Conservation (phyloP, 768 basidiomycete species). For the Austroboletus festivus region DNA sequence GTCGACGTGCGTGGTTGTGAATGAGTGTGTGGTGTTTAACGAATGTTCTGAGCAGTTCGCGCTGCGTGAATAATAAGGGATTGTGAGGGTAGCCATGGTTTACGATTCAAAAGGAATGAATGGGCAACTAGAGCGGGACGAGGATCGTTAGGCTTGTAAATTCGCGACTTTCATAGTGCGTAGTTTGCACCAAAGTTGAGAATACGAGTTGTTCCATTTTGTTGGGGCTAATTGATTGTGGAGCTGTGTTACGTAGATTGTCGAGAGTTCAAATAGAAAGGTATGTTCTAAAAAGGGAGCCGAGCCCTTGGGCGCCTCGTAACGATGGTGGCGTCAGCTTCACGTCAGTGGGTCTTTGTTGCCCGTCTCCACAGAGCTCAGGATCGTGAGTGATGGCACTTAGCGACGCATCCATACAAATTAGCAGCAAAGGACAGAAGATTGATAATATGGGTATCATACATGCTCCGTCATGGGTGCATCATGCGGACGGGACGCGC, state of each 20-base stretch:
- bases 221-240: constrained; percentile 2
- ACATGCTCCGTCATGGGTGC: background rate
- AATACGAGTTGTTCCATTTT: background rate
- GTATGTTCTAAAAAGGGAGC: background rate
- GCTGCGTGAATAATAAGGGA: constrained; percentile 11
- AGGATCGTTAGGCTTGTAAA: background rate
- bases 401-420: background rate
- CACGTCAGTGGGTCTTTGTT: background rate
- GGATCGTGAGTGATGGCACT: too few species aligned
- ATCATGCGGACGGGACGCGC: too few species aligned
- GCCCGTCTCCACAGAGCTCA: background rate
- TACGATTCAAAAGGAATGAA: constrained; percentile 13
- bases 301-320: background rate
- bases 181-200: background rate
- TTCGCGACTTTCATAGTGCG: constrained; percentile 4
- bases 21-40: constrained; percentile 12
- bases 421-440: background rate
- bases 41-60: constrained; percentile 12
- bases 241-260: constrained; percentile 17
- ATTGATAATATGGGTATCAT: constrained; percentile 7
- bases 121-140: constrained; percentile 8
- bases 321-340: background rate
- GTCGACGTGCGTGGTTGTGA: constrained; percentile 12
- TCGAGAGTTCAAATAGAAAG: background rate
- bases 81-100: constrained; percentile 15